Base-by-base conservation (phyloP, 2,329 filamentous ascomycete species). In the Akanthomyces muscarius region DNA sequence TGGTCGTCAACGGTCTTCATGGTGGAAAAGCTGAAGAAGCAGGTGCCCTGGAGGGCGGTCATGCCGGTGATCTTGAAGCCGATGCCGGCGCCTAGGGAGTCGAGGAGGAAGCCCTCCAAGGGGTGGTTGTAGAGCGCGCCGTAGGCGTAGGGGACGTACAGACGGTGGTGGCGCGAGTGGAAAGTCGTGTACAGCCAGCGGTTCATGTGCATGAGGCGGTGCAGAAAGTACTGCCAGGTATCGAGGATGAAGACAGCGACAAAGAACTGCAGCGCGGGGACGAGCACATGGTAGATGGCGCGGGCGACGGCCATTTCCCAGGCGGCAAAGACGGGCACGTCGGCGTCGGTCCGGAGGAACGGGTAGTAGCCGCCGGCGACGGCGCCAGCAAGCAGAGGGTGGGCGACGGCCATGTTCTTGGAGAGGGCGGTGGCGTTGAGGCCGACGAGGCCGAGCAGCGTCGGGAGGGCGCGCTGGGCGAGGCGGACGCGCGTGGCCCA, bases 1-100 rank as follows among this genome's bases (percentile, higher is more conserved):
- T 99, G 95, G 73, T 99, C 95, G 72, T 97, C 93, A 30, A 98
- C 92, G 0, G 95, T 98, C 82, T 99, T 99, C 81, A 97, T 87
- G 8, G 91, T 96, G 38, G 90, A 94, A 74, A 87, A 84, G 57
- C 89, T 88, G 76, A 97, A 98, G 81, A 97, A 97, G 76, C 86
- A 85, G 80, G 97, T 93, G 69, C 88, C 89, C 75, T 96, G 91
- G 61, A 93, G 88, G 55, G 88, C 82, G n/a, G 87, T 92, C 89
- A 98, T 89, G 65, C 89, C 84, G 0, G 91, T 86, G 14, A 90
- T 72, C 71, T 97, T 88, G 78, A 96, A 98, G 25, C 86, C 91
- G 44, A 97, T 75, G 28, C 90, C 90, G 11, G 93, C 90, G 63
- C 95, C 94, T 16, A 92, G 83, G 0, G 93, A 98, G 74, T 99